phyloP scores from a whole-genome alignment of 2,329 filamentous ascomycete species.

The Metarhizium humberi region DNA sequence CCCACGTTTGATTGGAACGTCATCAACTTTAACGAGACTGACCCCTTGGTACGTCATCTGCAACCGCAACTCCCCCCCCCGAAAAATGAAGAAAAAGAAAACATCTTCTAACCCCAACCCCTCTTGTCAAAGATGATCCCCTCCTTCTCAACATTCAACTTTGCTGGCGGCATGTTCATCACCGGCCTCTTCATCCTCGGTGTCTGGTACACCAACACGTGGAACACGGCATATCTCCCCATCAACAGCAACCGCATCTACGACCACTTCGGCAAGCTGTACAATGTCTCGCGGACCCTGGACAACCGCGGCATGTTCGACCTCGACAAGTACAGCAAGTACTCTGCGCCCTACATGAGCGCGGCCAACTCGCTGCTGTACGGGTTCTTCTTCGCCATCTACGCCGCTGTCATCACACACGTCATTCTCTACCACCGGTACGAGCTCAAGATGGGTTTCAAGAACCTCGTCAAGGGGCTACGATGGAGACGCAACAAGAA shows the following conservation, averaged over 20 bases:
- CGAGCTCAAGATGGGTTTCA: constrained; percentile 28
- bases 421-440: constrained; percentile 28
- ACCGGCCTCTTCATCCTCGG: constrained; percentile 19
- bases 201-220: constrained; percentile 24
- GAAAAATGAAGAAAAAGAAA: too few relatives aligned
- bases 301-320: constrained; percentile 26
- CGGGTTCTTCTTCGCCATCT: constrained; percentile 31
- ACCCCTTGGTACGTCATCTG: constrained; percentile 21
- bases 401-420: constrained; percentile 29
- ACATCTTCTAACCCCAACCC: neutral
- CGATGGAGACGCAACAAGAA: constrained; percentile 15
- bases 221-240: constrained; percentile 27
- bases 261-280: constrained; percentile 27
- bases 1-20: constrained; percentile 36
- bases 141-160: constrained; percentile 26
- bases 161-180: constrained; percentile 20
- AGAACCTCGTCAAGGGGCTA: constrained; percentile 19
- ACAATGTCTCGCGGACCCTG: constrained; percentile 28
- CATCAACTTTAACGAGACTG: constrained; percentile 15
- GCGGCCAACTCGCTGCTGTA: constrained; percentile 26
- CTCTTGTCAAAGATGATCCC: constrained; percentile 19
- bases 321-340: constrained; percentile 25
- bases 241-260: constrained; percentile 30
- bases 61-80: neutral
- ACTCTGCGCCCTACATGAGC: constrained; percentile 32